Conservation (phyloP, 1,284 basidiomycete species). For the Megacollybia platyphylla region DNA sequence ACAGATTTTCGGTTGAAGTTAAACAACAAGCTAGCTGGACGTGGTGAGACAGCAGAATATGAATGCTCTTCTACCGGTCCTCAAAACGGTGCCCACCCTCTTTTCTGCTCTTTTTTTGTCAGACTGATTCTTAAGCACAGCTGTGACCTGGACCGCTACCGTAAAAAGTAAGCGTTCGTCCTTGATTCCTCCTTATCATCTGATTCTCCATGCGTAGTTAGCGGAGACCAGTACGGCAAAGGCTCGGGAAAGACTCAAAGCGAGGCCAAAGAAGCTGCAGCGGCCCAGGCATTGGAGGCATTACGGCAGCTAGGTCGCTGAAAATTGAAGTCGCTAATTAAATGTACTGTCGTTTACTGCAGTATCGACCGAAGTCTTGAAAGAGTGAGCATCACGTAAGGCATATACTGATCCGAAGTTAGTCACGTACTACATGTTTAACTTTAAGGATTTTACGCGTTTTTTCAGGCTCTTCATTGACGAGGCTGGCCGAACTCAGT, state of each 20-base stretch:
- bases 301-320: neutral
- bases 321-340: neutral
- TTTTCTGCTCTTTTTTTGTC: neutral
- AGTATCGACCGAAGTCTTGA: no score
- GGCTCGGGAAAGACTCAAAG: neutral
- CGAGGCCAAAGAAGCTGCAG: slow-evolving; percentile 2
- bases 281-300: neutral
- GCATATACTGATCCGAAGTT: no score
- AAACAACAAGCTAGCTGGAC: neutral
- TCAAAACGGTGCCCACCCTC: neutral
- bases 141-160: neutral
- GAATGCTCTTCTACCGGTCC: neutral
- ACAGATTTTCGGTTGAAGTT: neutral
- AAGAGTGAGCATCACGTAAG: no score
- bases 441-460: no score
- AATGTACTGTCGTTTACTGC: neutral
- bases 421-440: no score
- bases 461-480: no score
- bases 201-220: slow-evolving; percentile 1
- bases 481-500: no score
- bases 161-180: neutral
- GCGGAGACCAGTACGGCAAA: slow-evolving; percentile 1
- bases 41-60: neutral
- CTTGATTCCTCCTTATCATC: neutral
- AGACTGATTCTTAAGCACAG: neutral